Evolutionary conservation across 176 grass and related monocot genomes (phyloP).

Genomic region (Alopecurus myosuroides): DNA sequence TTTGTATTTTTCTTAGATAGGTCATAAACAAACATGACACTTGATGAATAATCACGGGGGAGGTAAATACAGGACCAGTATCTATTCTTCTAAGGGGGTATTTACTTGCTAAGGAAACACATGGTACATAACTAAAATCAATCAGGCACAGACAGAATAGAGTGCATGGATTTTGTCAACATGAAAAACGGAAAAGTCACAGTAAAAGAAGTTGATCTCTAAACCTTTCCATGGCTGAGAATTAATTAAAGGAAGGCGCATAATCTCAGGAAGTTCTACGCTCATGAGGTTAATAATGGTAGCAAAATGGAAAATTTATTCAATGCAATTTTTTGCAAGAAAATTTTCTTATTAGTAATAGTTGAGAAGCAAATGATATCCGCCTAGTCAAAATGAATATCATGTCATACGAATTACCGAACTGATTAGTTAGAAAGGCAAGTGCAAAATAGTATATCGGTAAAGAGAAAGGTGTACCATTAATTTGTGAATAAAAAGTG

Average conservation of each 20-base stretch:
- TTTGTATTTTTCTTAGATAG: conserved; percentile 89
- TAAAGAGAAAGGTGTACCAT: conserved; percentile 39
- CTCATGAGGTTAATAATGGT: background rate
- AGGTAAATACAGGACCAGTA: conserved; percentile 25
- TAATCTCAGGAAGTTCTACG: background rate
- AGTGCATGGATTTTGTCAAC: background rate
- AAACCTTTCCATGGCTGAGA: background rate
- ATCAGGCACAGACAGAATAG: background rate
- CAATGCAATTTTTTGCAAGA: background rate
- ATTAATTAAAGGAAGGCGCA: background rate
- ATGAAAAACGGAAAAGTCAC: background rate
- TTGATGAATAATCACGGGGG: conserved; percentile 45
- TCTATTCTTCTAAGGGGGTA: background rate
- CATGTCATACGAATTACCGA: background rate
- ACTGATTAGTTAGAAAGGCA: background rate
- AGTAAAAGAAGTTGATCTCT: background rate
- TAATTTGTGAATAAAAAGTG: conserved; percentile 92
- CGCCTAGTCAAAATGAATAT: background rate
- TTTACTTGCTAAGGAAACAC: background rate
- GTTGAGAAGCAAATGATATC: background rate
- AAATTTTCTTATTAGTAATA: background rate
- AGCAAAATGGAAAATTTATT: background rate
- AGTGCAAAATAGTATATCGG: background rate
- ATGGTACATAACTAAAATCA: background rate
- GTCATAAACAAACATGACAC: conserved; percentile 97